Conservation (phyloP, 108 stramenopile species). For the Skeletonema tropicum region DNA sequence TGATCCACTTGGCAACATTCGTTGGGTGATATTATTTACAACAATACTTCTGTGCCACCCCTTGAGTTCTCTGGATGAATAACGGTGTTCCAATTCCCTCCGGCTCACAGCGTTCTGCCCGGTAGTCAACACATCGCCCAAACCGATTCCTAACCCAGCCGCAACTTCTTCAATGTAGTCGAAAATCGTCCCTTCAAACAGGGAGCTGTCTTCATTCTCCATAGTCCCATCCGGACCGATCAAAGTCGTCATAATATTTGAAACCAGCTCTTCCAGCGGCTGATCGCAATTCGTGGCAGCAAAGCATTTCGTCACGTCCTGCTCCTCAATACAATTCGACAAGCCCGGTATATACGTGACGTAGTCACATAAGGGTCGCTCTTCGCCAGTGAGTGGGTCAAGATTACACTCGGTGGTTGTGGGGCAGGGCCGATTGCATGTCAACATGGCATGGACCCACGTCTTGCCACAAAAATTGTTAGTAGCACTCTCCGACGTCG, state of each 20-base stretch:
- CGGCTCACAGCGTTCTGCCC: neutral
- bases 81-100: neutral
- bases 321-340: neutral
- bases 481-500: neutral
- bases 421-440: slow-evolving; percentile 12
- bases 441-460: slow-evolving; percentile 27
- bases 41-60: neutral
- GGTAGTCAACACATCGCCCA: slow-evolving; percentile 10
- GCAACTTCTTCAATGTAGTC: slow-evolving; percentile 10
- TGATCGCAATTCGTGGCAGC: slow-evolving; percentile 29
- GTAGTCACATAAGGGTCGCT: neutral
- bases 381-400: slow-evolving; percentile 7
- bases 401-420: slow-evolving; percentile 6
- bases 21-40: slow-evolving; percentile 4
- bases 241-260: slow-evolving; percentile 16
- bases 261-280: slow-evolving; percentile 2
- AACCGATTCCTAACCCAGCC: slow-evolving; percentile 6
- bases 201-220: slow-evolving; percentile 3
- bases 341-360: neutral
- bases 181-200: slow-evolving; percentile 17
- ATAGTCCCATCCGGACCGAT: slow-evolving; percentile 12
- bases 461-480: neutral
- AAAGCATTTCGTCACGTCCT: slow-evolving; percentile 3
- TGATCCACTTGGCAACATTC: slow-evolving; percentile 21
- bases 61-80: neutral